Evolutionary conservation across 2,329 filamentous ascomycete species (phyloP).

Genomic region (Colletotrichum salicis): DNA sequence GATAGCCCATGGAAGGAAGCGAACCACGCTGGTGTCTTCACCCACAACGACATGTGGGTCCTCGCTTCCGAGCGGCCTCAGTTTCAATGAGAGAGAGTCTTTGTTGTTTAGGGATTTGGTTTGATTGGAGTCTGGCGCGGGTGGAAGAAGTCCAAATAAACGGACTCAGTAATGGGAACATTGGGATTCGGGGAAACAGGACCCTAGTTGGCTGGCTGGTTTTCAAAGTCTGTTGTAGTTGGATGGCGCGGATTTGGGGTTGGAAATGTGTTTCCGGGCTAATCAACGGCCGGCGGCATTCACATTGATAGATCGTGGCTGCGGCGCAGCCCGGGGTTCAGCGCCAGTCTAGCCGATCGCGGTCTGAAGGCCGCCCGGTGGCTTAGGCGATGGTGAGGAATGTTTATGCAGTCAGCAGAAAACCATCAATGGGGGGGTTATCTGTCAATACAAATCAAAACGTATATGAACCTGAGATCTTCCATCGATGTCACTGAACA

Average conservation of each 20-base stretch:
- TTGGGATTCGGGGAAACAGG: not conserved
- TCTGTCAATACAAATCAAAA: not conserved
- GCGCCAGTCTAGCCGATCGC: not conserved
- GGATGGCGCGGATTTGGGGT: not conserved
- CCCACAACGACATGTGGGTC: constrained; percentile 34
- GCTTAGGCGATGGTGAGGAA: not conserved
- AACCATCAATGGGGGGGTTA: not conserved
- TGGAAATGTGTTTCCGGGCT: not conserved
- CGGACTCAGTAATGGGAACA: not conserved
- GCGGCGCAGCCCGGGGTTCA: not conserved
- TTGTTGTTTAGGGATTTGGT: not conserved
- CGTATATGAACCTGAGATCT: not conserved
- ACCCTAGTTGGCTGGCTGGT: not conserved
- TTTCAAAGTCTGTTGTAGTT: not conserved
- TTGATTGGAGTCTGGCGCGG: not conserved
- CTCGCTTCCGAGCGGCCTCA: constrained; percentile 22
- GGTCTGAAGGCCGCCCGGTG: not conserved
- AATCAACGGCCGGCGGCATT: not conserved
- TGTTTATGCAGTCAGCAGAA: not conserved
- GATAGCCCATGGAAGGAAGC: constrained; percentile 32
- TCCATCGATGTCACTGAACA: not conserved
- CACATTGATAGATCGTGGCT: not conserved
- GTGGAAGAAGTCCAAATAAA: not conserved
- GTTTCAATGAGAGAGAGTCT: not conserved
- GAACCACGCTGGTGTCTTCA: constrained; percentile 29